Conservation (phyloP, 1,284 basidiomycete species). For the Fistulina hepatica region DNA sequence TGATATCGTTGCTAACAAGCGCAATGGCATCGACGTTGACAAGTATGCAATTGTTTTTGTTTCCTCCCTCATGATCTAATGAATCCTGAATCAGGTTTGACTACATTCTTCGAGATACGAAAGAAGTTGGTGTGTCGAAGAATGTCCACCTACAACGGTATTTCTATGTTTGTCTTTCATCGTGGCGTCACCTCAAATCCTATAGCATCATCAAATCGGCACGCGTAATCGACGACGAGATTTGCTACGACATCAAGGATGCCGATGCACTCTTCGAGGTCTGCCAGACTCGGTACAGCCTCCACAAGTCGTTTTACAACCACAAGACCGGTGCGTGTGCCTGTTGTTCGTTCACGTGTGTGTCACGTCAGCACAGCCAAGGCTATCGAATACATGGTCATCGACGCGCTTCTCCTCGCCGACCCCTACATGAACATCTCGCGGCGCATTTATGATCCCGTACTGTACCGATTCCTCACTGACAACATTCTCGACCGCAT, state of each 20-base stretch:
- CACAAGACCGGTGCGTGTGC: constrained; percentile 55
- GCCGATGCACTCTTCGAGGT: constrained; percentile 64
- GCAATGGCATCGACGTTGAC: constrained; percentile 74
- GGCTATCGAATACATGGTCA: constrained; percentile 70
- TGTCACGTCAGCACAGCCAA: constrained; percentile 35
- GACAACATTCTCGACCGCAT: constrained; percentile 55
- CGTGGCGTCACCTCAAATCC: neutral
- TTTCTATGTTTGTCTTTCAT: constrained; percentile 5
- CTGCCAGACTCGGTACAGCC: constrained; percentile 57
- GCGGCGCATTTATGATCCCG: constrained; percentile 41
- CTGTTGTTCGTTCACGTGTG: neutral
- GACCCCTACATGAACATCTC: constrained; percentile 54
- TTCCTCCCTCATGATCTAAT: constrained; percentile 3
- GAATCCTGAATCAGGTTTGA: constrained; percentile 44
- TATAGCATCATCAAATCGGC: constrained; percentile 58
- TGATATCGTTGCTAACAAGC: constrained; percentile 69
- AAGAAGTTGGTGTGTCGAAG: constrained; percentile 54
- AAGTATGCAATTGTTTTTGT: constrained; percentile 33
- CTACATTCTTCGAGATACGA: constrained; percentile 64
- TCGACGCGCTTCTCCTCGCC: constrained; percentile 58
- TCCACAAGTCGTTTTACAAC: constrained; percentile 68
- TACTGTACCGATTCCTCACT: constrained; percentile 50
- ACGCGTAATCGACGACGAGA: constrained; percentile 58
- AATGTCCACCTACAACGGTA: constrained; percentile 7
- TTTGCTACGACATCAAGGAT: constrained; percentile 74